phyloP scores from a whole-genome alignment of 1,284 basidiomycete species.

The Rhodofomes roseus region DNA sequence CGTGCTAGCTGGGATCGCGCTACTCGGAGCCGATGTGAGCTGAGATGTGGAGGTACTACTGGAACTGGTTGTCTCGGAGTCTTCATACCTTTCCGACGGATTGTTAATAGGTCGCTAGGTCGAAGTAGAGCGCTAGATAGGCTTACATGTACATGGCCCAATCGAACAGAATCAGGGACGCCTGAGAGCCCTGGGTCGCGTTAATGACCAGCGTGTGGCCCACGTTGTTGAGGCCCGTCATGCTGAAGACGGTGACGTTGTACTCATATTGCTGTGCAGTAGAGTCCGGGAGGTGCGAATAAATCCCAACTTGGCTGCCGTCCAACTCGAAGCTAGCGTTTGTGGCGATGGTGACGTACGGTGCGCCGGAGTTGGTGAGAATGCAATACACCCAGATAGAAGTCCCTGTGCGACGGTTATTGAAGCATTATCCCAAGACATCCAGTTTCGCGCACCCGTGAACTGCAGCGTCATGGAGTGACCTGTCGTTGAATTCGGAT shows the following conservation, averaged over 20 bases:
- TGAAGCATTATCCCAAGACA: background rate
- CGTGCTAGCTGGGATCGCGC: too few relatives aligned
- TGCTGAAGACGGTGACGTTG: background rate
- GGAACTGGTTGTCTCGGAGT: background rate
- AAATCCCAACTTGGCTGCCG: background rate
- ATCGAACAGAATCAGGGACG: background rate
- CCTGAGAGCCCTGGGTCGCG: too few relatives aligned
- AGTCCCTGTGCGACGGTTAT: background rate
- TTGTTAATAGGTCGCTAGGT: too few relatives aligned
- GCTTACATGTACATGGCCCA: background rate
- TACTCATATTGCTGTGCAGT: background rate
- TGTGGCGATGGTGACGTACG: background rate
- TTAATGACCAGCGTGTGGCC: background rate
- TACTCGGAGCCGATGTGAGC: too few relatives aligned
- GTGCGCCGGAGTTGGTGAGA: background rate
- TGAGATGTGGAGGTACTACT: too few relatives aligned
- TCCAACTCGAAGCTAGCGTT: background rate
- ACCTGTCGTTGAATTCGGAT: background rate
- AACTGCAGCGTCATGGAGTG: background rate
- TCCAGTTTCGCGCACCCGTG: too few relatives aligned
- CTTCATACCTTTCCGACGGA: background rate
- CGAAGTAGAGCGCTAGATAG: too few relatives aligned
- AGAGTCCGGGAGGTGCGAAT: background rate
- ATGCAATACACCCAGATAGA: background rate
- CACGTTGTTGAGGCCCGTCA: background rate